These are phyloP conservation scores for Pseudotsuga menziesii DNA, from an alignment of 75 land plant species.

Conservation along the genomic window DNA sequence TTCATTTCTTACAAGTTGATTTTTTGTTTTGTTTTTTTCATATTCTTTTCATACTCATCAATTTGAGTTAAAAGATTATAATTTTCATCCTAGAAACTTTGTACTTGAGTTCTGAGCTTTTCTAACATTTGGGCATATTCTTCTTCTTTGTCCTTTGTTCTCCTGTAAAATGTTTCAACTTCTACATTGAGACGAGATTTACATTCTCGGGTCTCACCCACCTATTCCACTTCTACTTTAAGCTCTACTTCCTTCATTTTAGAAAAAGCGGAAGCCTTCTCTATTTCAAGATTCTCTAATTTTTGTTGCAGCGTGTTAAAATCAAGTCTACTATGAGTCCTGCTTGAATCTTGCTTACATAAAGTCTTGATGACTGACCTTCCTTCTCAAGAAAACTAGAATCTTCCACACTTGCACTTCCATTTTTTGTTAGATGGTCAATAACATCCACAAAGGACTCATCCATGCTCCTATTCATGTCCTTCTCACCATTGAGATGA, in stretches of 20 bases:
- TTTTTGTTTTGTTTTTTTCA: background rate
- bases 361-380: background rate
- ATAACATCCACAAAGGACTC: constrained; percentile 4
- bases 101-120: too few relatives aligned
- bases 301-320: background rate
- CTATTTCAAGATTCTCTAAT: constrained; percentile 2
- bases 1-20: constrained; percentile 5
- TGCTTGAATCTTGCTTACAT: background rate
- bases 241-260: background rate
- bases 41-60: background rate
- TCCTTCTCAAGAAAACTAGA: background rate
- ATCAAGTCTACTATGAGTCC: background rate
- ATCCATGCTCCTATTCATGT: background rate
- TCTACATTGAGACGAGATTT: too few relatives aligned
- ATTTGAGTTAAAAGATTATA: too few relatives aligned
- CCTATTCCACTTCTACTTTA: too few relatives aligned
- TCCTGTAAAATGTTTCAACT: too few relatives aligned
- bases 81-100: too few relatives aligned
- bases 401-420: constrained; percentile 1
- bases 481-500: too few relatives aligned
- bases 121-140: too few relatives aligned
- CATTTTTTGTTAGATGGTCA: background rate
- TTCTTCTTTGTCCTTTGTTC: too few relatives aligned
- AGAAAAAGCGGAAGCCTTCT: constrained; percentile 3
- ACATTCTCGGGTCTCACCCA: too few relatives aligned